Evolutionary conservation across 106 monocot genomes (phyloP).

Genomic region (Alisma plantagoaquatica): DNA sequence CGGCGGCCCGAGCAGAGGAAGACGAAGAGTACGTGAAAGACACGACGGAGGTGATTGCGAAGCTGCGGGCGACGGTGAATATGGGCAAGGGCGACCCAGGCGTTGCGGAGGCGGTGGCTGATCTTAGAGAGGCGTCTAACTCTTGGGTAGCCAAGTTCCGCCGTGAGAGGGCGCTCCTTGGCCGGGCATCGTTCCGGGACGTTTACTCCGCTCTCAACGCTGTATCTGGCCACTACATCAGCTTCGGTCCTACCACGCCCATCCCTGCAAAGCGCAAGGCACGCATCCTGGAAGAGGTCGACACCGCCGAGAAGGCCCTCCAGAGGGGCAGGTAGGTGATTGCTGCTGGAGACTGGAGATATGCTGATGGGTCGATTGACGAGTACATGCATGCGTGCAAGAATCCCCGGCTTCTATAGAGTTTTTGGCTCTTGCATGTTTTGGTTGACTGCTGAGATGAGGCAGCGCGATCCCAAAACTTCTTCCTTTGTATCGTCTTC

Average conservation of each 20-base stretch:
- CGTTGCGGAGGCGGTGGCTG: slow-evolving; percentile 60
- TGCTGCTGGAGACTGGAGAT: too few relatives aligned
- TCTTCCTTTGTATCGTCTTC: too few relatives aligned
- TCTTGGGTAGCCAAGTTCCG: slow-evolving; percentile 93
- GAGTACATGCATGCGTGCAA: too few relatives aligned
- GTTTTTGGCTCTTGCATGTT: too few relatives aligned
- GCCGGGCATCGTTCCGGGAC: slow-evolving; percentile 73
- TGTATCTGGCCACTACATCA: slow-evolving; percentile 94
- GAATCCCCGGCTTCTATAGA: too few relatives aligned
- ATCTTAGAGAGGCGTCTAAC: slow-evolving; percentile 76
- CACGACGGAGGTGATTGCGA: slow-evolving; percentile 67
- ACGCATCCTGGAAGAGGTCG: slow-evolving; percentile 83
- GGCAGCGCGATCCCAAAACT: too few relatives aligned
- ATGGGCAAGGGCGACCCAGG: slow-evolving; percentile 64
- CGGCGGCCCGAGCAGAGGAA: too few relatives aligned
- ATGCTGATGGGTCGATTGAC: too few relatives aligned
- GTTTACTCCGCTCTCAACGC: slow-evolving; percentile 96
- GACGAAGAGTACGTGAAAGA: slow-evolving; percentile 94
- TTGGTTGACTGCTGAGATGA: too few relatives aligned
- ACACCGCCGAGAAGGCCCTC: slow-evolving; percentile 93
- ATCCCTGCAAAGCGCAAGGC: slow-evolving; percentile 87
- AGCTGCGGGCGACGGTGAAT: slow-evolving; percentile 52
- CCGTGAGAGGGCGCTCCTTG: slow-evolving; percentile 77
- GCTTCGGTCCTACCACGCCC: slow-evolving; percentile 90
- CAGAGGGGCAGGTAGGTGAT: slow-evolving; percentile 32